Evolutionary conservation across 176 grass and related monocot genomes (phyloP).

Genomic region (Hyparrhenia diplandra): DNA sequence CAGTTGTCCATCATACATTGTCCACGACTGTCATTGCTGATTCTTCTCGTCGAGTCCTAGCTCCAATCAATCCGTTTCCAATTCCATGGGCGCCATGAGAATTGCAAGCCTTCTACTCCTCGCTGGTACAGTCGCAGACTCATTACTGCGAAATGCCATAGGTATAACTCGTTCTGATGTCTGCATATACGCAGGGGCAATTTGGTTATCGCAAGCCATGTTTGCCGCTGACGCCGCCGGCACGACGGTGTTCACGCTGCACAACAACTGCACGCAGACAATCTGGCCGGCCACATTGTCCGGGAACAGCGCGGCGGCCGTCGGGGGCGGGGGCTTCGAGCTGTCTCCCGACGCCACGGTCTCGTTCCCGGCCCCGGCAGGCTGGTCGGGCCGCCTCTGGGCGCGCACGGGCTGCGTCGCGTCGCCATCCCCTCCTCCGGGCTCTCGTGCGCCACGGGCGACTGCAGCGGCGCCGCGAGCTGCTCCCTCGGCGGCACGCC

Average conservation of each 20-base stretch:
- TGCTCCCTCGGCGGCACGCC: constrained; percentile 54
- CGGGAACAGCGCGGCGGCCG: constrained; percentile 45
- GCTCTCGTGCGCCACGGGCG: constrained; percentile 54
- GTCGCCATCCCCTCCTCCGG: background rate
- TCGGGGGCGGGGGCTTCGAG: constrained; percentile 70
- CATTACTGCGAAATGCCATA: background rate
- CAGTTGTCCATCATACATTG: background rate
- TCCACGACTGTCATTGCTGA: background rate
- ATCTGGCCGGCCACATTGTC: constrained; percentile 77
- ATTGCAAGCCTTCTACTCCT: constrained; percentile 13
- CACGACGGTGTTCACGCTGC: constrained; percentile 63
- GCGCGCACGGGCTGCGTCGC: constrained; percentile 57
- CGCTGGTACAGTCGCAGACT: background rate
- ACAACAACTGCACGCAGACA: constrained; percentile 65
- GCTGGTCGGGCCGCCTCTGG: constrained; percentile 76
- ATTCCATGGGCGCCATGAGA: constrained; percentile 19
- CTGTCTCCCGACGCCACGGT: constrained; percentile 42
- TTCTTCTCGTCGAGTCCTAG: background rate
- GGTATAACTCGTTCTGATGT: background rate
- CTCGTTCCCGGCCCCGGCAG: constrained; percentile 50
- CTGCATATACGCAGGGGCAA: background rate
- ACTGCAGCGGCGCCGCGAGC: constrained; percentile 54
- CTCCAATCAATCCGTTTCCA: background rate
- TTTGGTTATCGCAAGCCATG: background rate
- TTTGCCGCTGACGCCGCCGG: background rate